phyloP scores from a whole-genome alignment of 805 yeast genomes.

The Wickerhamomyces silvicola region DNA sequence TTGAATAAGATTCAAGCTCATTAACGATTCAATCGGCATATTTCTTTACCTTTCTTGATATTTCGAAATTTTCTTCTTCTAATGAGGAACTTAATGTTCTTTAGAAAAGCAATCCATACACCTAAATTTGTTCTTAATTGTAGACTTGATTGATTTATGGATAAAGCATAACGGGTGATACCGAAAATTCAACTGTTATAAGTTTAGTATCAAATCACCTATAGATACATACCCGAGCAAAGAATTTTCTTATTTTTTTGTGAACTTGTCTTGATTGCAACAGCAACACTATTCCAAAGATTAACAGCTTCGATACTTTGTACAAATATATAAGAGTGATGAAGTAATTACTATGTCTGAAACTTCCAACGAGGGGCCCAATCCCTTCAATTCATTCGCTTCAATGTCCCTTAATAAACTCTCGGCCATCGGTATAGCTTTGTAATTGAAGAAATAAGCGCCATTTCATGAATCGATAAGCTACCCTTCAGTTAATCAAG shows the following conservation, averaged over 20 bases:
- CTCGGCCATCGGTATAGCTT: slow-evolving; percentile 25
- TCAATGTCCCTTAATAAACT: slow-evolving; percentile 21
- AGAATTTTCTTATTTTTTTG: slow-evolving; percentile 5
- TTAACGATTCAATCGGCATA: slow-evolving; percentile 22
- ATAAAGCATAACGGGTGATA: slow-evolving; percentile 25
- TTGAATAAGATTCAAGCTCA: slow-evolving; percentile 15
- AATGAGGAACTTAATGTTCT: slow-evolving; percentile 21
- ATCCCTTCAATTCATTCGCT: slow-evolving; percentile 14
- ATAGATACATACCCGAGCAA: slow-evolving; percentile 10
- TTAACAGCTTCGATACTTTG: slow-evolving; percentile 17
- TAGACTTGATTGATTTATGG: slow-evolving; percentile 22
- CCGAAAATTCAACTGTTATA: background rate
- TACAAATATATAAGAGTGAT: background rate
- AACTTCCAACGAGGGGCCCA: slow-evolving; percentile 20
- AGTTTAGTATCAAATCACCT: too few relatives aligned
- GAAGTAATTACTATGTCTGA: slow-evolving; percentile 6
- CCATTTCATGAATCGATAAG: too few relatives aligned
- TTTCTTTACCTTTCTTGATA: slow-evolving; percentile 23
- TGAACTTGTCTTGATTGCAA: slow-evolving; percentile 21
- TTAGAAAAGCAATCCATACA: slow-evolving; percentile 26
- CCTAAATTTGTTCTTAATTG: slow-evolving; percentile 22
- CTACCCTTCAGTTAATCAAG: slow-evolving; percentile 5
- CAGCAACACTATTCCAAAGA: slow-evolving; percentile 31
- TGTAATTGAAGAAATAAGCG: slow-evolving; percentile 10
- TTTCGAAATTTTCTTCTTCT: slow-evolving; percentile 18